Percentiles rank a stretch among this genome's conserved stretches.
Evolutionary conservation across 225 moss, liverwort and hornwort species (phyloP).

Genomic region (Straminergon stramineum): DNA sequence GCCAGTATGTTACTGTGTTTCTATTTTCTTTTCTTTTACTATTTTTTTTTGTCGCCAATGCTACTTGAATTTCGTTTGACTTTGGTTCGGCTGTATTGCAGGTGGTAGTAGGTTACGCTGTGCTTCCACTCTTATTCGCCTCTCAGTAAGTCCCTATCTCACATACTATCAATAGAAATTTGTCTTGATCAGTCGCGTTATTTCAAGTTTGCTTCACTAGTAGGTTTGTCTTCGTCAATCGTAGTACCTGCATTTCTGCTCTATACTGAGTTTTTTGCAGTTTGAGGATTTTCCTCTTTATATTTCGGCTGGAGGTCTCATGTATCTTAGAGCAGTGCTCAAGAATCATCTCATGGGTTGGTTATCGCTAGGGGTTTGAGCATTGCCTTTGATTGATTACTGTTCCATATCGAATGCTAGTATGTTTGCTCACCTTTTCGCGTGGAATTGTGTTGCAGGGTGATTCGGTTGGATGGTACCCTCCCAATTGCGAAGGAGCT

Average conservation of each 20-base stretch:
- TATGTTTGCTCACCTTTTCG: not conserved
- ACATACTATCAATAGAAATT: not conserved
- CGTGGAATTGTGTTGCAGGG: constrained; percentile 41
- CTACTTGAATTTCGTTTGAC: not conserved
- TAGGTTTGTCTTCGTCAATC: not conserved
- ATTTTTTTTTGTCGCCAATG: not conserved
- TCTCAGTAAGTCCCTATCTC: constrained; percentile 66
- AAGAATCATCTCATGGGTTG: not conserved
- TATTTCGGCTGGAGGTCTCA: not conserved
- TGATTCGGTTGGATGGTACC: constrained; percentile 88
- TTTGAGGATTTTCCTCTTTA: not conserved
- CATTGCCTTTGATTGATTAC: not conserved
- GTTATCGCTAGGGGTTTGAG: not conserved
- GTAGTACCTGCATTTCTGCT: not conserved
- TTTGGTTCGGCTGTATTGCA: constrained; percentile 34
- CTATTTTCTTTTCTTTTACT: not conserved
- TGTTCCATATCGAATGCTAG: not conserved
- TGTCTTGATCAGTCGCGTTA: not conserved
- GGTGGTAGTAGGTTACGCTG: constrained; percentile 94
- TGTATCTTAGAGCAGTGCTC: not conserved
- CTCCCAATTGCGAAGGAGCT: constrained; percentile 82
- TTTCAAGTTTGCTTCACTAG: not conserved
- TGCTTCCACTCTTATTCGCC: constrained; percentile 82
- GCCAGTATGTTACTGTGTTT: constrained; percentile 48
- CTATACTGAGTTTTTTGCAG: not conserved